These are phyloP conservation scores for Scleroderma citrinum DNA, from an alignment of 768 basidiomycete genomes.

Conservation along the genomic window DNA sequence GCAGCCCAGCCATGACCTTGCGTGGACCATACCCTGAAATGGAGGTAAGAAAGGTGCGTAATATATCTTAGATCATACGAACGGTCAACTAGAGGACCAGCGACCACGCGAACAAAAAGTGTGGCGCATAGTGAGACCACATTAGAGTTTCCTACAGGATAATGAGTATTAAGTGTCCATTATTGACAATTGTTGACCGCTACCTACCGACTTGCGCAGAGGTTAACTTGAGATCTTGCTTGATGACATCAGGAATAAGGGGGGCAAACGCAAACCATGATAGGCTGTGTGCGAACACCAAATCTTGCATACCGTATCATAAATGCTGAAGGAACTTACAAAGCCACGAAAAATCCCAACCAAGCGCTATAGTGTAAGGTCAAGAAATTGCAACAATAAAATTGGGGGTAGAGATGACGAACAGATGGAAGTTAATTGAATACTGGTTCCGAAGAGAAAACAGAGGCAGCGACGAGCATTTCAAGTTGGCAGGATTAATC, in stretches of 20 bases:
- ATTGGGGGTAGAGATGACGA: conserved; percentile 6
- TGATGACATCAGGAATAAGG: conserved; percentile 51
- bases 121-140: conserved; percentile 44
- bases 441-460: conserved; percentile 44
- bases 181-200: not conserved
- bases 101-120: conserved; percentile 39
- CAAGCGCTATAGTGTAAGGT: conserved; percentile 20
- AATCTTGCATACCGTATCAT: not conserved
- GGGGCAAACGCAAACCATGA: conserved; percentile 61
- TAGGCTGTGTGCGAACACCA: conserved; percentile 14
- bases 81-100: conserved; percentile 48
- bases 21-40: conserved; percentile 41
- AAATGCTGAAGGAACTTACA: conserved; percentile 17
- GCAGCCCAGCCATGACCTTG: conserved; percentile 47
- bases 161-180: not conserved
- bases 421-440: conserved; percentile 46
- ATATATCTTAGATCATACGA: conserved; percentile 3
- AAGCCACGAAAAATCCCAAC: conserved; percentile 48
- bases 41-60: not conserved
- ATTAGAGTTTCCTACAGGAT: conserved; percentile 41
- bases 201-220: conserved; percentile 36
- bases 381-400: conserved; percentile 19
- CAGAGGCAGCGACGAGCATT: conserved; percentile 47
- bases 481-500: conserved; percentile 47
- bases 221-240: conserved; percentile 45